Evolutionary conservation across 1,284 basidiomycete species (phyloP).

Genomic region (Porogramme epimiltina): DNA sequence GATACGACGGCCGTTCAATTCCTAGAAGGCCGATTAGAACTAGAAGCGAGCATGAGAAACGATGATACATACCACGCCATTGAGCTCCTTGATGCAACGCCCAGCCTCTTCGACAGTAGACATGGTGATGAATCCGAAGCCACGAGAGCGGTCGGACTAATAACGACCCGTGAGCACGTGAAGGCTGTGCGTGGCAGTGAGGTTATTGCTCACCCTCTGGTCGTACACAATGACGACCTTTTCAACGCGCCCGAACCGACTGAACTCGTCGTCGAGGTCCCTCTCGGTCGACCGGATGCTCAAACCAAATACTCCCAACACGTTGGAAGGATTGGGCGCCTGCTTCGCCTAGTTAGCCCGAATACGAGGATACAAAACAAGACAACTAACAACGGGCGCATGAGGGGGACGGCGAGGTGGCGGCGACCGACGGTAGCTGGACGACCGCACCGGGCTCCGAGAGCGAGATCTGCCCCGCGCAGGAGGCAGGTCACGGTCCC

Average conservation of each 20-base stretch:
- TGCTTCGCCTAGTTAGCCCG: constrained; percentile 50
- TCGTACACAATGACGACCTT: constrained; percentile 99
- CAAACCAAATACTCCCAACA: constrained; percentile 95
- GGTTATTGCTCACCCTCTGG: constrained; percentile 73
- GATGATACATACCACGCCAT: constrained; percentile 77
- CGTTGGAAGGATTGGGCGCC: constrained; percentile 84
- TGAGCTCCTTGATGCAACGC: constrained; percentile 87
- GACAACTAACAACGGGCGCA: constrained; percentile 67
- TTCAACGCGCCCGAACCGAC: constrained; percentile 86
- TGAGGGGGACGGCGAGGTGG: constrained; percentile 64
- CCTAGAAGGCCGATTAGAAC: constrained; percentile 45
- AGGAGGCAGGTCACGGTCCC: constrained; percentile 44
- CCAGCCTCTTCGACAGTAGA: constrained; percentile 83
- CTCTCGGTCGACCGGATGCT: constrained; percentile 94
- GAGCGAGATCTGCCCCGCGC: constrained; percentile 73
- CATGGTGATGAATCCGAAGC: constrained; percentile 98
- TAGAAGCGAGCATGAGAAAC: neutral
- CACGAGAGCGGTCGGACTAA: constrained; percentile 93
- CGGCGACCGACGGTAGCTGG: constrained; percentile 35
- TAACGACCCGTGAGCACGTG: constrained; percentile 15
- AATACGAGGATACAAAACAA: constrained; percentile 12
- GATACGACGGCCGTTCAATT: constrained; percentile 93
- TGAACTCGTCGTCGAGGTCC: constrained; percentile 94
- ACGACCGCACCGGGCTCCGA: constrained; percentile 51
- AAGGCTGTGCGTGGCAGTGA: too few species aligned